phyloP scores from a whole-genome alignment of 768 basidiomycete genomes.

The Psilocybe cubensis region DNA sequence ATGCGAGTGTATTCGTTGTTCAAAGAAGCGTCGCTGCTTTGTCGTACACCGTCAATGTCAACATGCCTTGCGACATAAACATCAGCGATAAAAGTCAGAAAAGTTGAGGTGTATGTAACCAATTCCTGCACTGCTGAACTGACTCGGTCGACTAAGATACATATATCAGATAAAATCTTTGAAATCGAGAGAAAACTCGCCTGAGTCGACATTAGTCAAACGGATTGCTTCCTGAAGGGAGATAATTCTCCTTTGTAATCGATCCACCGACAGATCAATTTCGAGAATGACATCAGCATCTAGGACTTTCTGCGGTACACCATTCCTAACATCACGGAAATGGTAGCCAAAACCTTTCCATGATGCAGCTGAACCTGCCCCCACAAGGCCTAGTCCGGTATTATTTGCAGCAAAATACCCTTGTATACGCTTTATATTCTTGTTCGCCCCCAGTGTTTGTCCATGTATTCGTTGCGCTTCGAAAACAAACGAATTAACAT shows the following conservation, averaged over 20 bases:
- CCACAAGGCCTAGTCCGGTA: conserved; percentile 75
- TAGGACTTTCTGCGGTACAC: conserved; percentile 50
- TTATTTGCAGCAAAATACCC: conserved; percentile 66
- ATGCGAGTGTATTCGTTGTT: conserved; percentile 62
- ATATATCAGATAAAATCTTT: background rate
- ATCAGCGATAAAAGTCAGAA: conserved; percentile 64
- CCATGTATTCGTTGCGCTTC: conserved; percentile 64
- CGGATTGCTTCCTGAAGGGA: conserved; percentile 36
- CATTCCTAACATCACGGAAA: conserved; percentile 51
- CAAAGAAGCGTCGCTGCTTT: conserved; percentile 45
- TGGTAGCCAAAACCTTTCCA: conserved; percentile 92
- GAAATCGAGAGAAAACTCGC: conserved; percentile 28
- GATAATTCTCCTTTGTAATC: conserved; percentile 54
- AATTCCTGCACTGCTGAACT: conserved; percentile 50
- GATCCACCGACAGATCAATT: conserved; percentile 47
- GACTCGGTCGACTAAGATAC: conserved; percentile 40
- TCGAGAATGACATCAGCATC: conserved; percentile 58
- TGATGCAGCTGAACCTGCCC: conserved; percentile 71
- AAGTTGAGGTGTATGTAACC: conserved; percentile 57
- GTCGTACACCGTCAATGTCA: conserved; percentile 76
- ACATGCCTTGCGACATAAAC: conserved; percentile 82
- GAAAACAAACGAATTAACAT: conserved; percentile 65
- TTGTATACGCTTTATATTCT: conserved; percentile 55
- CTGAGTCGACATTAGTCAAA: conserved; percentile 36
- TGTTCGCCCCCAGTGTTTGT: conserved; percentile 27